Evolutionary conservation across 768 basidiomycete genomes (phyloP).

Genomic region (Pleurotus citrinopileatus): DNA sequence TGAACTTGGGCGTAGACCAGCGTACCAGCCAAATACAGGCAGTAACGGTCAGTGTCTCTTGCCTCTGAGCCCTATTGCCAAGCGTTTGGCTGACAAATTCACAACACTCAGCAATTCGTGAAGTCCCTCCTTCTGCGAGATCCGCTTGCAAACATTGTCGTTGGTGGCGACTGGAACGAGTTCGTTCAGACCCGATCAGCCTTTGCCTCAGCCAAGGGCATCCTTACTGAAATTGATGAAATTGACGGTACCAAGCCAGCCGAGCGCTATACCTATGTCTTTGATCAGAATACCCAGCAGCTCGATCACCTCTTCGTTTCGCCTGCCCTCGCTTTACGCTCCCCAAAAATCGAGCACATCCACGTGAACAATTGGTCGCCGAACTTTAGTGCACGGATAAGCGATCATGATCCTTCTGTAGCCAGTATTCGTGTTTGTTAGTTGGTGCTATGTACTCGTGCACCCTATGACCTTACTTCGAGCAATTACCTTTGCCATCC

Average conservation of each 20-base stretch:
- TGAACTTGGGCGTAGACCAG: constrained; percentile 47
- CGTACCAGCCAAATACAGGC: constrained; percentile 49
- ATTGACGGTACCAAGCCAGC: constrained; percentile 40
- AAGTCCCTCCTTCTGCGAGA: constrained; percentile 39
- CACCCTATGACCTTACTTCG: background rate
- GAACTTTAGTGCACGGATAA: constrained; percentile 37
- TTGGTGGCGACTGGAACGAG: constrained; percentile 65
- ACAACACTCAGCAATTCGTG: constrained; percentile 43
- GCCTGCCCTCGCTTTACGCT: constrained; percentile 35
- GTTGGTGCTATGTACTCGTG: constrained; percentile 1
- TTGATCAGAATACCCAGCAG: constrained; percentile 56
- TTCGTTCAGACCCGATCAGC: constrained; percentile 52
- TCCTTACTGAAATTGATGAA: constrained; percentile 50
- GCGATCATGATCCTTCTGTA: constrained; percentile 64
- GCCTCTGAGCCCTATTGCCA: background rate
- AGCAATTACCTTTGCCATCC: background rate
- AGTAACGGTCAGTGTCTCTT: constrained; percentile 40
- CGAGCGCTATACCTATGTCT: constrained; percentile 63
- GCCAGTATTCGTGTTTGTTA: constrained; percentile 47
- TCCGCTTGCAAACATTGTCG: constrained; percentile 44
- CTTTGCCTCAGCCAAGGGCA: constrained; percentile 37
- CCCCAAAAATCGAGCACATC: constrained; percentile 50
- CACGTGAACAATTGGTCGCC: constrained; percentile 61
- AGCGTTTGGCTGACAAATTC: background rate
- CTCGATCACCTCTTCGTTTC: constrained; percentile 61